Conservation (phyloP, 768 basidiomycete species). For the Leccinum boreale region DNA sequence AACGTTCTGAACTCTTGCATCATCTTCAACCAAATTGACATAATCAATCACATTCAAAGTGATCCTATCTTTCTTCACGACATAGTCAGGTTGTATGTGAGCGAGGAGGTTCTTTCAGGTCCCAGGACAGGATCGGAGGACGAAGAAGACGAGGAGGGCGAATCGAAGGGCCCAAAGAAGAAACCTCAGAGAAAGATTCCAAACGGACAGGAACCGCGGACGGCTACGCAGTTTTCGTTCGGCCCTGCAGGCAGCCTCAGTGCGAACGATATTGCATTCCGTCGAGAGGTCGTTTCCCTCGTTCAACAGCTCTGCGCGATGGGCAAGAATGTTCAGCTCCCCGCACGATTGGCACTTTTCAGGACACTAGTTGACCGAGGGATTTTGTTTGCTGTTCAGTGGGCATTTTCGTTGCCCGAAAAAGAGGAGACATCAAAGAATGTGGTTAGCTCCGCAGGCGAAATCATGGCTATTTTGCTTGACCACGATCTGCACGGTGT, state of each 20-base stretch:
- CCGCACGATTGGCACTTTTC: slow-evolving; percentile 81
- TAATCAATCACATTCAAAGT: slow-evolving; percentile 83
- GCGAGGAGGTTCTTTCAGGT: slow-evolving; percentile 59
- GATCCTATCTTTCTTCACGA: slow-evolving; percentile 75
- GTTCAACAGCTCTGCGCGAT: slow-evolving; percentile 91
- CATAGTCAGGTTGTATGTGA: slow-evolving; percentile 72
- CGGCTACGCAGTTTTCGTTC: slow-evolving; percentile 44
- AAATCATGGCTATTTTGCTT: slow-evolving; percentile 78
- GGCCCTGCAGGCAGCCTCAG: slow-evolving; percentile 53
- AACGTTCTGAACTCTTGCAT: slow-evolving; percentile 96
- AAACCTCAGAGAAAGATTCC: slow-evolving; percentile 41
- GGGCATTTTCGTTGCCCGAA: slow-evolving; percentile 77
- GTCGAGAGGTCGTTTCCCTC: slow-evolving; percentile 79
- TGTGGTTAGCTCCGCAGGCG: slow-evolving; percentile 81
- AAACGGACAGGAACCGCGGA: slow-evolving; percentile 27
- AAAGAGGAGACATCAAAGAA: slow-evolving; percentile 43
- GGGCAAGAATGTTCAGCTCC: slow-evolving; percentile 95
- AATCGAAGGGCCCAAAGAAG: slow-evolving; percentile 30
- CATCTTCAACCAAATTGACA: slow-evolving; percentile 99
- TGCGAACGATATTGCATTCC: slow-evolving; percentile 52
- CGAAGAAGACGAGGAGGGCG: slow-evolving; percentile 22
- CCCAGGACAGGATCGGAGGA: slow-evolving; percentile 31
- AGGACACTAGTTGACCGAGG: slow-evolving; percentile 85
- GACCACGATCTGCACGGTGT: slow-evolving; percentile 92
- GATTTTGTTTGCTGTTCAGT: slow-evolving; percentile 86